Base-by-base conservation (phyloP, 352 stramenopile species). In the Pythium insidiosum region DNA sequence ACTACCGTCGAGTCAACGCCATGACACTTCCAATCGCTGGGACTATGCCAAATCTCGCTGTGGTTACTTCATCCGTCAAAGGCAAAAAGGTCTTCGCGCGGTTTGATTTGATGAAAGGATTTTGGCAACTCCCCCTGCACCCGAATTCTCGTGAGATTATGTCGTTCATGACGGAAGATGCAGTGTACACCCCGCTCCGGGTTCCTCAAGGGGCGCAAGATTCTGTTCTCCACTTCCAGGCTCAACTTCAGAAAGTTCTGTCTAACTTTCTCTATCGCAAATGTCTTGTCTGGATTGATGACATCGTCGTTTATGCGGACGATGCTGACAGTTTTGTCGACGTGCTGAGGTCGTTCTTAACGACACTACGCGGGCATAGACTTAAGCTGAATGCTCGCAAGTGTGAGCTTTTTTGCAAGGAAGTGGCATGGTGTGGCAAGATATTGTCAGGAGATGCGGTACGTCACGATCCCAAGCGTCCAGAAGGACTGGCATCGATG, bases 41-140 rank as follows among this genome's bases (percentile, higher is more conserved):
- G 4, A 38, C 28, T 4, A 47, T 47, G 40, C 40, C 40, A 2
- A 47, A 47, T 28, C 11, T 47, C 3, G 22, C 19, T 9, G 28
- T 47, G 6, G 40, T 47, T 2, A 47, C 31, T 5, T 29, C 28
- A 18, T 12, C 29, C 6, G 26, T 47, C 3, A 26, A 28, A 15
- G 40, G 40, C 4, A 29, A 6, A 7, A 6, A 9, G 5, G 25
- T 9, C 4, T 38, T 47, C 19, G 40, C 3, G 3, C n/a, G 28
- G 7, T 47, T 47, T 19, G 28, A 47, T 26, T 28, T 47, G 25
- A 38, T 47, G n/a, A 47, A 47, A 28, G 39, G 39, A 4, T 45
- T 45, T 22, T 61, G 47, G 53, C 38, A 56, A 42, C 23, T 60
- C 11, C 36, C 33, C 15, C 33, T 60, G 5, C 35, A 56, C 29